Conservation (phyloP, 2,329 filamentous ascomycete species). For the Sporothrix inflata region DNA sequence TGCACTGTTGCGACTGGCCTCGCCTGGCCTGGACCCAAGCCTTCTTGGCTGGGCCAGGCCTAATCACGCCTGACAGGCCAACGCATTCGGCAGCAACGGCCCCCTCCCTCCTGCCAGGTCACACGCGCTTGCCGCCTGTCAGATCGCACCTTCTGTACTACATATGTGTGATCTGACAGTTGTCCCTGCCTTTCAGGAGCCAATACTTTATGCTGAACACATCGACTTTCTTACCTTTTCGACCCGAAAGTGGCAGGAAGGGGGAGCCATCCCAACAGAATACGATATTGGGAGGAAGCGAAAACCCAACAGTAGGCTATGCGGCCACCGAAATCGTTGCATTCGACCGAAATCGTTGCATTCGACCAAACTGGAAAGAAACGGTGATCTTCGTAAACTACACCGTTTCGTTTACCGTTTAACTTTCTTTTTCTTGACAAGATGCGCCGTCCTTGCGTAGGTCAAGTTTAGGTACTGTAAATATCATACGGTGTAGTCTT, state of each 20-base stretch:
- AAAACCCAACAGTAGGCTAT: background rate
- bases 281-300: background rate
- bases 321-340: too few relatives aligned
- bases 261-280: background rate
- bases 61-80: background rate
- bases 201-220: background rate
- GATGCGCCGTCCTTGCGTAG: background rate
- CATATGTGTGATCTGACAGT: background rate
- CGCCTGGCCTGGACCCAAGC: background rate
- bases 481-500: background rate
- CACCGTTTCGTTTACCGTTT: background rate
- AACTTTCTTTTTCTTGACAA: background rate
- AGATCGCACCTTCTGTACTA: background rate
- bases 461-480: background rate
- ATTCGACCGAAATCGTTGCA: too few relatives aligned
- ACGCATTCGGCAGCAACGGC: slow-evolving; percentile 5
- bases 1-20: background rate
- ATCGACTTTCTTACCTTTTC: background rate
- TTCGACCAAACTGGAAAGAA: too few relatives aligned
- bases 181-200: slow-evolving; percentile 8
- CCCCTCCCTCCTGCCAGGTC: slow-evolving; percentile 4
- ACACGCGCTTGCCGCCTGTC: slow-evolving; percentile 20
- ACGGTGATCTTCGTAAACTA: background rate
- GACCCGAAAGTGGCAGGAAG: slow-evolving; percentile 9
- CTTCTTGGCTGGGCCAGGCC: background rate